A percentile compares a stretch with the other conserved stretches of the same genome.
These are phyloP conservation scores for Chamaecrista fasciculata DNA, from an alignment of 306 rosid genomes.

Conservation along the genomic window DNA sequence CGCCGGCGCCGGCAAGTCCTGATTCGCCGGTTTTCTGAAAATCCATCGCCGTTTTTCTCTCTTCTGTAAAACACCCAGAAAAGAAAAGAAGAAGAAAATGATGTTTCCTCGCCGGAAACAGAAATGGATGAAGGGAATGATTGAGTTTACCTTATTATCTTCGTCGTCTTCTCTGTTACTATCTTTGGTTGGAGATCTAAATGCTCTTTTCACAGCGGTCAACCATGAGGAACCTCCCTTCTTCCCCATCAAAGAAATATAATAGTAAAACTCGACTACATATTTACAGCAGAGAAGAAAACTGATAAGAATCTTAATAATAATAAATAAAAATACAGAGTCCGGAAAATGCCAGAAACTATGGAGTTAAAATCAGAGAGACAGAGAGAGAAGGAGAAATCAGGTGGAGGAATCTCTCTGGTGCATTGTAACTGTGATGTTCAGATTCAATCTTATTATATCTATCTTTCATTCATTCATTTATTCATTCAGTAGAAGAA, in stretches of 20 bases:
- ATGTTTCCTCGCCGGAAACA: background rate
- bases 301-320: background rate
- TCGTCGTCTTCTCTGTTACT: constrained; percentile 58
- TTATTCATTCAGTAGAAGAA: background rate
- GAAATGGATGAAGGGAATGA: background rate
- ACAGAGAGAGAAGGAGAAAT: background rate
- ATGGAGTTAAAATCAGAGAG: background rate
- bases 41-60: constrained; percentile 89
- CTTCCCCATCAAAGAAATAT: constrained; percentile 73
- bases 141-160: constrained; percentile 62
- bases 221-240: constrained; percentile 86
- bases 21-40: constrained; percentile 66
- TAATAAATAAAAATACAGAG: no score
- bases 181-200: constrained; percentile 97
- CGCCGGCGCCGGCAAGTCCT: constrained; percentile 36
- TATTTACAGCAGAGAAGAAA: constrained; percentile 35
- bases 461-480: constrained; percentile 17
- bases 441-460: constrained; percentile 33
- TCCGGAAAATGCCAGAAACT: constrained; percentile 36
- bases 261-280: constrained; percentile 49
- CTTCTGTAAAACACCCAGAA: constrained; percentile 43
- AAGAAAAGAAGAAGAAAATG: background rate
- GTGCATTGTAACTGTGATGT: constrained; percentile 28
- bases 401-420: background rate
- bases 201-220: constrained; percentile 97